Evolutionary conservation across 208 protist species (phyloP).

Genomic region (Leishmania tarentolae): DNA sequence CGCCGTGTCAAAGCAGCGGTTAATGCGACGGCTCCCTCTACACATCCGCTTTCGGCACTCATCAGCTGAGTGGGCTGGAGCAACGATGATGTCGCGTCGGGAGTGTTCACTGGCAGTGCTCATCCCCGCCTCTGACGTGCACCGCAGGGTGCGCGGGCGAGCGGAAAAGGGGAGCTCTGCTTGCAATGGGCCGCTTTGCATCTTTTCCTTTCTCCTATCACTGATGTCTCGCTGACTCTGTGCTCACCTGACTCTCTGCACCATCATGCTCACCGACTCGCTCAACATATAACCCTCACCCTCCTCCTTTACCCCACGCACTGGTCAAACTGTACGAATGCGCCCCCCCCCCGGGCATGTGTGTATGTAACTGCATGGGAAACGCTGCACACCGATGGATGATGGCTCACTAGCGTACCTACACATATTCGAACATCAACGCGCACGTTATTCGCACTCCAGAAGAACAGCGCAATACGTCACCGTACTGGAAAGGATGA

Average conservation of each 20-base stretch:
- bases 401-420: neutral
- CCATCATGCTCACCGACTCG: too few relatives aligned
- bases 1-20: neutral
- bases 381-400: neutral
- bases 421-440: neutral
- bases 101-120: neutral
- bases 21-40: neutral
- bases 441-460: neutral
- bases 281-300: too few relatives aligned
- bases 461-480: neutral
- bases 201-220: neutral
- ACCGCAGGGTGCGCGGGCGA: too few relatives aligned
- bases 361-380: neutral
- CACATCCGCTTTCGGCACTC: neutral
- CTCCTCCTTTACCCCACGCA: too few relatives aligned
- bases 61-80: neutral
- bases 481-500: slow-evolving; percentile 19
- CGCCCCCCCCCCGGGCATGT: neutral
- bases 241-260: too few relatives aligned
- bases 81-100: neutral
- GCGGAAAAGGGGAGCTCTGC: too few relatives aligned
- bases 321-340: neutral
- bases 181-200: neutral
- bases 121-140: neutral
- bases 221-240: too few relatives aligned